A percentile compares a stretch with the other conserved stretches of the same genome.
These are phyloP conservation scores for Plantago lanceolata DNA, from an alignment of 305 asterid species.

Conservation along the genomic window DNA sequence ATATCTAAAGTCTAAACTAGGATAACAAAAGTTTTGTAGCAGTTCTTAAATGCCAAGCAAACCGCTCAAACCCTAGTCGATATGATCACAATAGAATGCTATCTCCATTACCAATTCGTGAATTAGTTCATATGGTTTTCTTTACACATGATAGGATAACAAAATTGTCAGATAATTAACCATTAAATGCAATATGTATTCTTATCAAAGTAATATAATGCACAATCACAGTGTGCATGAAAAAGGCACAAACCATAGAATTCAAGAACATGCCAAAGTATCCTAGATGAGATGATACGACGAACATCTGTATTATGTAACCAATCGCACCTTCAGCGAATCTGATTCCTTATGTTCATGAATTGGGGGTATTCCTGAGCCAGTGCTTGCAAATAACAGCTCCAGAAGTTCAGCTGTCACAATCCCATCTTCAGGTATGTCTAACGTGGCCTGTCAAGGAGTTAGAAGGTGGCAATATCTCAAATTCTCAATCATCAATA, in stretches of 20 bases:
- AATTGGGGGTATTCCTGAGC: slow-evolving; percentile 23
- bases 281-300: neutral
- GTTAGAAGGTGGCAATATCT: slow-evolving; percentile 12
- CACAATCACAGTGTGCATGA: neutral
- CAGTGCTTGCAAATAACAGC: slow-evolving; percentile 38
- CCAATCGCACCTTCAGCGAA: slow-evolving; percentile 31
- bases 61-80: neutral
- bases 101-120: too few relatives aligned
- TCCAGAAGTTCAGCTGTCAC: slow-evolving; percentile 78
- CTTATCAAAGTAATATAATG: too few relatives aligned
- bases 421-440: slow-evolving; percentile 70
- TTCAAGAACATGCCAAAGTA: neutral
- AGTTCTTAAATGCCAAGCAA: neutral
- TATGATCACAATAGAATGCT: neutral
- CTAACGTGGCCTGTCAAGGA: slow-evolving; percentile 57
- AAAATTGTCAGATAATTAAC: too few relatives aligned
- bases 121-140: neutral
- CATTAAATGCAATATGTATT: too few relatives aligned
- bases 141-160: neutral
- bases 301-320: slow-evolving; percentile 6
- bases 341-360: slow-evolving; percentile 26
- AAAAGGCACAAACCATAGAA: neutral
- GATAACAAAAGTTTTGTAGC: neutral
- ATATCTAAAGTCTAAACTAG: too few relatives aligned
- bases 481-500: slow-evolving; percentile 13